phyloP scores from a whole-genome alignment of 2,329 filamentous ascomycete species.

The Aspergillus spinulosporus region DNA sequence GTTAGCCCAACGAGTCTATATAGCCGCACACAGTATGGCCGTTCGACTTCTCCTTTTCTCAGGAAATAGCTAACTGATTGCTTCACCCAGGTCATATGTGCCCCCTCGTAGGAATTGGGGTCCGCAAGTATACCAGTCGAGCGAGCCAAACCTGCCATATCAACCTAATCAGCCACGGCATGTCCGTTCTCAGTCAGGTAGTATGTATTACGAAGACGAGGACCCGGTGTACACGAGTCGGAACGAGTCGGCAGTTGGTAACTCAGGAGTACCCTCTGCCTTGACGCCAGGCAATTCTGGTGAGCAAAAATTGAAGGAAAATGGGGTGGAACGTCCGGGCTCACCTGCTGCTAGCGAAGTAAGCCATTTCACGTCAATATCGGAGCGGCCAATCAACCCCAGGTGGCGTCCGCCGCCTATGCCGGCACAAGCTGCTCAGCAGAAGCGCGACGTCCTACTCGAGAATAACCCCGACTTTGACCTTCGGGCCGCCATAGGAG shows the following conservation, averaged over 20 bases:
- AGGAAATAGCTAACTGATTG: background rate
- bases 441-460: conserved; percentile 71
- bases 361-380: conserved; percentile 86
- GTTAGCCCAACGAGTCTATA: conserved; percentile 71
- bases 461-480: conserved; percentile 84
- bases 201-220: conserved; percentile 84
- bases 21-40: conserved; percentile 69
- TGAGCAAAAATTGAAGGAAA: conserved; percentile 45
- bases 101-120: conserved; percentile 50
- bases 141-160: conserved; percentile 22
- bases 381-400: conserved; percentile 83
- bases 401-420: conserved; percentile 65
- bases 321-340: conserved; percentile 62
- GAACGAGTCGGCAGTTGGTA: conserved; percentile 31
- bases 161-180: conserved; percentile 20
- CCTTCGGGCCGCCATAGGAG: conserved; percentile 52
- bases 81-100: conserved; percentile 37
- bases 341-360: conserved; percentile 77
- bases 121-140: conserved; percentile 17
- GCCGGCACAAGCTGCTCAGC: conserved; percentile 49
- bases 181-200: conserved; percentile 39
- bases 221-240: conserved; percentile 74
- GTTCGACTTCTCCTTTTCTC: background rate
- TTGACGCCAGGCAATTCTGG: conserved; percentile 42
- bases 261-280: conserved; percentile 34